A percentile compares a stretch with the other conserved stretches of the same genome.
Evolutionary conservation across 1,139 yeast species (phyloP).

Genomic region (Magnusiomyces suaveolens): DNA sequence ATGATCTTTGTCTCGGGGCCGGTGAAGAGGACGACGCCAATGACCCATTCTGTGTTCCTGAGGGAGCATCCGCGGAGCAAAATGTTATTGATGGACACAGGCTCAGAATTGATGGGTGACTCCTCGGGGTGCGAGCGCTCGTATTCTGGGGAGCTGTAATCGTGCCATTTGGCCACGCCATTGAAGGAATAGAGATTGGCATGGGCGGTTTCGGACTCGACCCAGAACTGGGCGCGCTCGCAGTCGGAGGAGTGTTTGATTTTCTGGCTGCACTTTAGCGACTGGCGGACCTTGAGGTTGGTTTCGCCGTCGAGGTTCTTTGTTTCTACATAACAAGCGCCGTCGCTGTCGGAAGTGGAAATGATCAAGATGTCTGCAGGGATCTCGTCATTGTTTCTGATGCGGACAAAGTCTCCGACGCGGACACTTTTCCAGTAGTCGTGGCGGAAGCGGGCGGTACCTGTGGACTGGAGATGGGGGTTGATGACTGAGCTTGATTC

Average conservation of each 20-base stretch:
- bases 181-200: conserved; percentile 69
- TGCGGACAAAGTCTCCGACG: conserved; percentile 82
- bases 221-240: conserved; percentile 60
- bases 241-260: conserved; percentile 61
- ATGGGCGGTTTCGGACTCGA: conserved; percentile 90
- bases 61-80: conserved; percentile 75
- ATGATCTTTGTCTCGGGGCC: conserved; percentile 88
- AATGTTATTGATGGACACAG: conserved; percentile 64
- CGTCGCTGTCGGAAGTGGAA: conserved; percentile 79
- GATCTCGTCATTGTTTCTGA: conserved; percentile 78
- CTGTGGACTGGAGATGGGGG: conserved; percentile 23
- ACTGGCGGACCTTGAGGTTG: conserved; percentile 69
- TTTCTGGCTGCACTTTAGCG: conserved; percentile 57
- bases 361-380: conserved; percentile 84
- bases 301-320: conserved; percentile 96
- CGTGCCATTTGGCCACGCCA: conserved; percentile 56
- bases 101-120: no score
- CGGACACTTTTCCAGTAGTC: conserved; percentile 77
- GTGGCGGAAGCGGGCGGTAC: conserved; percentile 45
- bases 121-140: no score
- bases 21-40: conserved; percentile 82
- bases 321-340: conserved; percentile 87
- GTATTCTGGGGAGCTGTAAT: conserved; percentile 7
- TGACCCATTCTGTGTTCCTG: conserved; percentile 87
- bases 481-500: conserved; percentile 29